A percentile compares a stretch with the other conserved stretches of the same genome.
Evolutionary conservation across 495 filamentous ascomycete genomes (phyloP).

Genomic region (Aspergillus egyptiacus): DNA sequence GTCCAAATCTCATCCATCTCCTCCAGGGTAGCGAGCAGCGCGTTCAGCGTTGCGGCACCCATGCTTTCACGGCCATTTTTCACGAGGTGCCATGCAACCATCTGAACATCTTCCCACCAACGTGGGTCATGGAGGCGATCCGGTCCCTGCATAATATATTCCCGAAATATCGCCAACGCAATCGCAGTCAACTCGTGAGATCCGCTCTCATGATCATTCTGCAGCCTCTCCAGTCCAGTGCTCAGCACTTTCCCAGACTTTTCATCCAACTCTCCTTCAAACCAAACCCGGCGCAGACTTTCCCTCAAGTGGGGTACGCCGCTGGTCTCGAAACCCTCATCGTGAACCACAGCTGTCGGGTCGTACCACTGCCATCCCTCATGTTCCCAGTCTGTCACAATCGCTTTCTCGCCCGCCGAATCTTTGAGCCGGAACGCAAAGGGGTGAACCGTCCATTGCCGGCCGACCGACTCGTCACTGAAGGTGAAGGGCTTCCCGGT

Average conservation of each 20-base stretch:
- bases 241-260: constrained; percentile 38
- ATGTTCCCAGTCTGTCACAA: constrained; percentile 60
- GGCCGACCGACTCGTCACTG: constrained; percentile 42
- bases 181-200: constrained; percentile 48
- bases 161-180: constrained; percentile 43
- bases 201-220: constrained; percentile 50
- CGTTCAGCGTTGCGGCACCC: constrained; percentile 52
- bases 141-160: constrained; percentile 29
- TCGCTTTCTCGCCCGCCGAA: constrained; percentile 29
- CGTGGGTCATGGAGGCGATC: constrained; percentile 10
- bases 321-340: constrained; percentile 27
- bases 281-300: constrained; percentile 52
- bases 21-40: constrained; percentile 40
- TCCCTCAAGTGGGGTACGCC: constrained; percentile 52
- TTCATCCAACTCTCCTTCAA: constrained; percentile 41
- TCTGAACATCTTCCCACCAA: constrained; percentile 52
- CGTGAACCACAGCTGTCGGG: constrained; percentile 36
- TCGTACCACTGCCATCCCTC: constrained; percentile 51
- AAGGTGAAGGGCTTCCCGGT: constrained; percentile 56
- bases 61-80: constrained; percentile 60
- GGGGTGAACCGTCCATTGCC: constrained; percentile 58
- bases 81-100: constrained; percentile 58
- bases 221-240: constrained; percentile 40
- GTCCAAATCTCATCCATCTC: constrained; percentile 26
- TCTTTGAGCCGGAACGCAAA: constrained; percentile 53